phyloP scores from a whole-genome alignment of 2,329 filamentous ascomycete genomes.

The Conoideocrella luteorostrata region DNA sequence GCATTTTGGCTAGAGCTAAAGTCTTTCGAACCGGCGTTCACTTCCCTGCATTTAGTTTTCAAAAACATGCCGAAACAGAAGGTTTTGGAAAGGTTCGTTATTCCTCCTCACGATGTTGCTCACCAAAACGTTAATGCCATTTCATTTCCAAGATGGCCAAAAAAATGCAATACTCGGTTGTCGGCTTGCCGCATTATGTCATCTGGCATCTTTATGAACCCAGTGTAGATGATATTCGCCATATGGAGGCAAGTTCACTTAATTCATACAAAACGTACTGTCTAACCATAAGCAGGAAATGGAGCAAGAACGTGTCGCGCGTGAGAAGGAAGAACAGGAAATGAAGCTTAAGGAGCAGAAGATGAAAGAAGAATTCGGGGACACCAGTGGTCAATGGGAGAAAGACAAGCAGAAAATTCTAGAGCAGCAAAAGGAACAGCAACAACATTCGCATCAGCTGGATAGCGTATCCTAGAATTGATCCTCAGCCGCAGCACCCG shows the following conservation, averaged over 20 bases:
- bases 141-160: slow-evolving; percentile 73
- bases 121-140: not conserved
- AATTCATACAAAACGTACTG: too few relatives aligned
- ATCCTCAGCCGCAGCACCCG: too few relatives aligned
- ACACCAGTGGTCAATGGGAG: slow-evolving; percentile 75
- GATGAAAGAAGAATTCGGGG: slow-evolving; percentile 73
- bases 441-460: too few relatives aligned
- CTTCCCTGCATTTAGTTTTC: slow-evolving; percentile 96
- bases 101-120: not conserved
- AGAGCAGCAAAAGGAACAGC: slow-evolving; percentile 28
- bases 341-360: slow-evolving; percentile 68
- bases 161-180: slow-evolving; percentile 90
- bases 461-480: too few relatives aligned
- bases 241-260: slow-evolving; percentile 68
- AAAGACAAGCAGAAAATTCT: slow-evolving; percentile 79
- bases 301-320: slow-evolving; percentile 76
- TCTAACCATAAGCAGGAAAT: slow-evolving; percentile 59
- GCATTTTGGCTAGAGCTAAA: slow-evolving; percentile 90
- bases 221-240: slow-evolving; percentile 92
- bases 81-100: slow-evolving; percentile 86
- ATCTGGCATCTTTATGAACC: slow-evolving; percentile 99
- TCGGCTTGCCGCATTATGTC: slow-evolving; percentile 93
- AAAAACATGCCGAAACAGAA: slow-evolving; percentile 97
- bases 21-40: slow-evolving; percentile 94
- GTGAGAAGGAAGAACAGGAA: slow-evolving; percentile 61